phyloP scores from a whole-genome alignment of 2,329 filamentous ascomycete genomes.

The Aspergillus sp. region DNA sequence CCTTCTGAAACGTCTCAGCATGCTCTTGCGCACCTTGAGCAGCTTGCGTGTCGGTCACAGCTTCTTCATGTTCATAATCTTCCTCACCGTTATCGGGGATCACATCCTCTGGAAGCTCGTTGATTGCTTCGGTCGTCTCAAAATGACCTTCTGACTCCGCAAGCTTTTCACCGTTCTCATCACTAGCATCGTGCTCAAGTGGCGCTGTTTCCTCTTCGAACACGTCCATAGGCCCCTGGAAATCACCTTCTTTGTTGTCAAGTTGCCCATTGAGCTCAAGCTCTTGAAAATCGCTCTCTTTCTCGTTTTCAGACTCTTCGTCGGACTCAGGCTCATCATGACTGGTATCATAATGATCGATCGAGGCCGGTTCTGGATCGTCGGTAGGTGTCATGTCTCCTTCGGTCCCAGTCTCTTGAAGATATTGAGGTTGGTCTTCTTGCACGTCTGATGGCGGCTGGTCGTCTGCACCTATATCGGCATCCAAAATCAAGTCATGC shows the following conservation, averaged over 20 bases:
- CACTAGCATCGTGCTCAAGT: background rate
- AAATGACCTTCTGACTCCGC: too few species aligned
- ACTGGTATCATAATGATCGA: too few species aligned
- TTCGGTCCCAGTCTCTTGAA: too few species aligned
- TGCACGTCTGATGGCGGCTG: too few species aligned
- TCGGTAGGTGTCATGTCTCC: too few species aligned
- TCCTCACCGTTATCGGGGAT: background rate
- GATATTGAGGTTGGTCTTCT: too few species aligned
- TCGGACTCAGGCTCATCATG: too few species aligned
- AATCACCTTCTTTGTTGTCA: background rate
- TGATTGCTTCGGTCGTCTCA: background rate
- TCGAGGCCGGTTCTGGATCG: too few species aligned
- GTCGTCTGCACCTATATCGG: too few species aligned
- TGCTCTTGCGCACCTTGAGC: background rate
- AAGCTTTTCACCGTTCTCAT: background rate
- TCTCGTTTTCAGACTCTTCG: too few species aligned
- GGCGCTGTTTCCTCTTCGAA: background rate
- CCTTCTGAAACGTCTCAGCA: background rate
- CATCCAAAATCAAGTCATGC: too few species aligned
- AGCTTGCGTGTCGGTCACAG: background rate
- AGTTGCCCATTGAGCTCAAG: background rate
- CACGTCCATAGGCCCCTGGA: background rate
- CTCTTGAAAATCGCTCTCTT: too few species aligned
- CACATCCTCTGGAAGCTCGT: background rate
- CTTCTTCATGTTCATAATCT: background rate